These are phyloP conservation scores for Onygenales sp. DNA, from an alignment of 2,329 filamentous ascomycete species.

Conservation along the genomic window DNA sequence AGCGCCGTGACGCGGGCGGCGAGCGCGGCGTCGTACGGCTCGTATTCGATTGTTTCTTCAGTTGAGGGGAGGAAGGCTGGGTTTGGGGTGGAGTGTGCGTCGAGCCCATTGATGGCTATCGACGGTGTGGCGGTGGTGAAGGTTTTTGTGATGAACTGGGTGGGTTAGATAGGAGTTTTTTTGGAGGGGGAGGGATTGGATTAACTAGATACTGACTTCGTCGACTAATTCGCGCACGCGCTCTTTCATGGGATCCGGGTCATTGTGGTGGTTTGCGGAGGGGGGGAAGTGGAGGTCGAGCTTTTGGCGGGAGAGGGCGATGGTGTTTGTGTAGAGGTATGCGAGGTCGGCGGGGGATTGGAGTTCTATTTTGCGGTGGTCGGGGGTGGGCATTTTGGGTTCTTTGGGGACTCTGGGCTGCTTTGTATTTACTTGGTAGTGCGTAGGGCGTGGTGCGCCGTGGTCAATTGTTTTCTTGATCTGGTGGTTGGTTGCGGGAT, in stretches of 20 bases:
- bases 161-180: background rate
- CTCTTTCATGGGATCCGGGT: conserved; percentile 35
- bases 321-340: conserved; percentile 39
- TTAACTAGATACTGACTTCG: conserved; percentile 18
- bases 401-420: background rate
- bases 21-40: conserved; percentile 35
- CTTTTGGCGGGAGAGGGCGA: conserved; percentile 36
- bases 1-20: conserved; percentile 34
- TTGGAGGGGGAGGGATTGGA: background rate
- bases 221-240: conserved; percentile 33
- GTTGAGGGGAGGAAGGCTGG: conserved; percentile 25
- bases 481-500: background rate
- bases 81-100: conserved; percentile 16
- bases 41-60: conserved; percentile 37
- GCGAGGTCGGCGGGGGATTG: conserved; percentile 40
- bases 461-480: background rate
- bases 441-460: background rate
- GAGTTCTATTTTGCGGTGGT: conserved; percentile 43
- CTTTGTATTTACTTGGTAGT: background rate
- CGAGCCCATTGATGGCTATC: conserved; percentile 40
- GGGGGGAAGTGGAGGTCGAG: conserved; percentile 40
- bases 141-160: conserved; percentile 35
- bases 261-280: conserved; percentile 29
- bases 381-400: conserved; percentile 19
- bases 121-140: conserved; percentile 34